phyloP scores from a whole-genome alignment of 192 early-diverging fungal genomes.

The Funneliformis mosseae region DNA sequence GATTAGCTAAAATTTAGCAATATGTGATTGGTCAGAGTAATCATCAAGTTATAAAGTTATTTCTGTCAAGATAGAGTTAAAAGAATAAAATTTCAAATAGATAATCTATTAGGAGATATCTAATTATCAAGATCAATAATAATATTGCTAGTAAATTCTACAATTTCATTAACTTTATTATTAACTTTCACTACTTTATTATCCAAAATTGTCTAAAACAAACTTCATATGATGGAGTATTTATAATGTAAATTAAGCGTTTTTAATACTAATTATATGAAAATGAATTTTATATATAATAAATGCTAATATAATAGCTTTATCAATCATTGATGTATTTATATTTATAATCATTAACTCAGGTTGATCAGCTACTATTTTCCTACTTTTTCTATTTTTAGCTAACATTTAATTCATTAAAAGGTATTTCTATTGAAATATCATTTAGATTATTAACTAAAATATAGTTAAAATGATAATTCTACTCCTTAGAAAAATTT shows the following conservation, averaged over 20 bases:
- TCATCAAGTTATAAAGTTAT: background rate
- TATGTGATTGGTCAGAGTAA: background rate
- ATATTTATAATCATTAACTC: too few species aligned
- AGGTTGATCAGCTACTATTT: background rate
- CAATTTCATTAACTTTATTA: background rate
- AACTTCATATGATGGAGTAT: too few species aligned
- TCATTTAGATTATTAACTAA: background rate
- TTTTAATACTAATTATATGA: too few species aligned
- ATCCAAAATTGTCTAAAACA: background rate
- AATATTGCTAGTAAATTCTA: background rate
- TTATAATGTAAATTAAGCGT: too few species aligned
- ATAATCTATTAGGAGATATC: background rate
- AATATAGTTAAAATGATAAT: background rate
- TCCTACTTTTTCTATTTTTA: background rate
- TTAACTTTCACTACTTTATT: background rate
- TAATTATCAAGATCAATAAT: background rate
- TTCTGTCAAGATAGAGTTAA: background rate
- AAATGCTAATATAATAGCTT: conserved; percentile 2
- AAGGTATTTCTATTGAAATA: background rate
- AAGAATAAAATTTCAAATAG: conserved; percentile 10
- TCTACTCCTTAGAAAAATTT: background rate
- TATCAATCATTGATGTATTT: background rate
- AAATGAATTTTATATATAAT: too few species aligned
- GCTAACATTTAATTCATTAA: background rate
- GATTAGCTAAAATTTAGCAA: background rate